Percentiles rank a stretch among this genome's conserved stretches.
These are phyloP conservation scores for Pseudogymnoascus sp. DNA, from an alignment of 2,329 filamentous ascomycete species.

Conservation along the genomic window DNA sequence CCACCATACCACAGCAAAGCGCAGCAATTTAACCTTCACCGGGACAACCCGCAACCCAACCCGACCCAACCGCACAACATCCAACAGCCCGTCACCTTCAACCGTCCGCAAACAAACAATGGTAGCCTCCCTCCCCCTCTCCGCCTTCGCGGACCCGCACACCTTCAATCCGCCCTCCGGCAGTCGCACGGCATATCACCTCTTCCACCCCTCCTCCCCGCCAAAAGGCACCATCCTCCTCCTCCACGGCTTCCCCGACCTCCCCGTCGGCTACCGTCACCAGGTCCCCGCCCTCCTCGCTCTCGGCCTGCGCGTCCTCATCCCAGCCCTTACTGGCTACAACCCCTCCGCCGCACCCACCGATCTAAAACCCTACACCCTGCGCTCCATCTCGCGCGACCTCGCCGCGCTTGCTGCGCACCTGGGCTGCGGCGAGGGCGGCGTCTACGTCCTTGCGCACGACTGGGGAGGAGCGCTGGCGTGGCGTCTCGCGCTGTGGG, in stretches of 20 bases:
- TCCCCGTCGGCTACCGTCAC: conserved; percentile 78
- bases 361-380: conserved; percentile 53
- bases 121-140: neutral
- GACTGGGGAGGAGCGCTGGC: conserved; percentile 82
- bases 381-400: conserved; percentile 66
- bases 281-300: conserved; percentile 72
- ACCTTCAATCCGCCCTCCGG: conserved; percentile 30
- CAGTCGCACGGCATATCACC: conserved; percentile 60
- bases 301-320: conserved; percentile 69
- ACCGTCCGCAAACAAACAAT: neutral
- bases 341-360: conserved; percentile 65
- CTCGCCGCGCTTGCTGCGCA: conserved; percentile 61
- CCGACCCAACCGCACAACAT: neutral
- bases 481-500: conserved; percentile 65
- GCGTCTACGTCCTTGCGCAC: conserved; percentile 78
- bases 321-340: conserved; percentile 81
- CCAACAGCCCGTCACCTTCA: neutral
- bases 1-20: neutral
- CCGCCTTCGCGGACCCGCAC: neutral
- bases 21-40: neutral
- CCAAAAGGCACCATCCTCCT: conserved; percentile 42
- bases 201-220: conserved; percentile 40
- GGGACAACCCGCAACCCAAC: neutral
- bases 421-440: conserved; percentile 33
- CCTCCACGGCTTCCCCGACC: conserved; percentile 66